Conservation (phyloP, 2,329 filamentous ascomycete species). For the Leptographium galeiforme region DNA sequence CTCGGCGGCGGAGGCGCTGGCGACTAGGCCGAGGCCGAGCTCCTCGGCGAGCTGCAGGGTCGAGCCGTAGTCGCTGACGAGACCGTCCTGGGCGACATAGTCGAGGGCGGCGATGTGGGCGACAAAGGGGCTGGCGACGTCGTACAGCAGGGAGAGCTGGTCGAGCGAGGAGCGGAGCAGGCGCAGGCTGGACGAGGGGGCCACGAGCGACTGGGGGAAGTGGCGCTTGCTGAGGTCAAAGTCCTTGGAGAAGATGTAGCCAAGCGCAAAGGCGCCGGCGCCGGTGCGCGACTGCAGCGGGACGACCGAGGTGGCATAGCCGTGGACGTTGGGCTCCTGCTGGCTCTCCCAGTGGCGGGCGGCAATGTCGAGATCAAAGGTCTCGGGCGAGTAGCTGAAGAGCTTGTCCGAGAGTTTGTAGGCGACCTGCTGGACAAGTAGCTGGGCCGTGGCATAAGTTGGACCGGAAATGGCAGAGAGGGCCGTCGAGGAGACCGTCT, state of each 20-base stretch:
- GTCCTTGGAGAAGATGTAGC: constrained; percentile 96
- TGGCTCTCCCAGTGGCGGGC: constrained; percentile 62
- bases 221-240: constrained; percentile 85
- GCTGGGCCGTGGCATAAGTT: constrained; percentile 85
- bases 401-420: constrained; percentile 94
- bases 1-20: constrained; percentile 79
- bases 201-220: constrained; percentile 81
- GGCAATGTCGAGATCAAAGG: constrained; percentile 79
- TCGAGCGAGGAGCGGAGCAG: constrained; percentile 75
- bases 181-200: constrained; percentile 68
- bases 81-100: constrained; percentile 54
- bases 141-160: constrained; percentile 82
- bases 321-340: constrained; percentile 66
- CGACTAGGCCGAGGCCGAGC: constrained; percentile 72
- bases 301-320: constrained; percentile 64
- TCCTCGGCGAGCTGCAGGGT: constrained; percentile 77
- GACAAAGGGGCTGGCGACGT: constrained; percentile 82
- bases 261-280: constrained; percentile 80
- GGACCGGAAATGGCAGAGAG: constrained; percentile 61
- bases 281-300: constrained; percentile 77
- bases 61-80: constrained; percentile 78
- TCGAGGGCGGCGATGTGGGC: constrained; percentile 87
- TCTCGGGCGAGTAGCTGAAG: constrained; percentile 90
- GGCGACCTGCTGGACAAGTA: constrained; percentile 88
- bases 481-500: constrained; percentile 32